Conservation (phyloP, 306 rosid genomes). For the Sicyos baderoa region DNA sequence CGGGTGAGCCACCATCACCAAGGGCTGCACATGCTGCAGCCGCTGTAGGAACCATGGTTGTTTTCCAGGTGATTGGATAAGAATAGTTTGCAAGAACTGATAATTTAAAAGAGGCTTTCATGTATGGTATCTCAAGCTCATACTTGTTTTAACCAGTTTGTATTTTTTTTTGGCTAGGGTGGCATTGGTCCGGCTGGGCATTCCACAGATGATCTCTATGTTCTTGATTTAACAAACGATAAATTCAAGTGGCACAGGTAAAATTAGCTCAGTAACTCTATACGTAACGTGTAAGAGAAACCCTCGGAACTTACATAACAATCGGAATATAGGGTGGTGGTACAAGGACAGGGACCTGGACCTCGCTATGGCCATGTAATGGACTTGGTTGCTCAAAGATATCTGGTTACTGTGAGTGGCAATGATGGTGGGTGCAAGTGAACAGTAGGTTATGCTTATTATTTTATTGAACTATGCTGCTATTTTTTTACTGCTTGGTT, state of each 20-base stretch:
- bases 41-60: conserved; percentile 97
- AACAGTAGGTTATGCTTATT: conserved; percentile 11
- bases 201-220: conserved; percentile 85
- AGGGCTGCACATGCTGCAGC: conserved; percentile 98
- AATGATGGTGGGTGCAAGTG: conserved; percentile 71
- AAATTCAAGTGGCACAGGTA: conserved; percentile 98
- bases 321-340: conserved; percentile 64
- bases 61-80: conserved; percentile 68
- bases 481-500: conserved; percentile 10
- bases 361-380: conserved; percentile 98
- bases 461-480: background rate
- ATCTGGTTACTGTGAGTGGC: conserved; percentile 89
- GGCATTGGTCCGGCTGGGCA: conserved; percentile 99
- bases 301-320: conserved; percentile 14
- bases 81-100: background rate
- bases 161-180: conserved; percentile 49
- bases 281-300: conserved; percentile 16
- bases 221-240: conserved; percentile 83
- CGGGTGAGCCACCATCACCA: conserved; percentile 97
- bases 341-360: conserved; percentile 98
- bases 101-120: conserved; percentile 4
- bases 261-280: conserved; percentile 27
- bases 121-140: background rate
- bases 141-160: conserved; percentile 11
- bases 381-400: conserved; percentile 99